These are phyloP conservation scores for Kluyveromyces siamensis DNA, from an alignment of 805 yeast genomes.

Conservation along the genomic window DNA sequence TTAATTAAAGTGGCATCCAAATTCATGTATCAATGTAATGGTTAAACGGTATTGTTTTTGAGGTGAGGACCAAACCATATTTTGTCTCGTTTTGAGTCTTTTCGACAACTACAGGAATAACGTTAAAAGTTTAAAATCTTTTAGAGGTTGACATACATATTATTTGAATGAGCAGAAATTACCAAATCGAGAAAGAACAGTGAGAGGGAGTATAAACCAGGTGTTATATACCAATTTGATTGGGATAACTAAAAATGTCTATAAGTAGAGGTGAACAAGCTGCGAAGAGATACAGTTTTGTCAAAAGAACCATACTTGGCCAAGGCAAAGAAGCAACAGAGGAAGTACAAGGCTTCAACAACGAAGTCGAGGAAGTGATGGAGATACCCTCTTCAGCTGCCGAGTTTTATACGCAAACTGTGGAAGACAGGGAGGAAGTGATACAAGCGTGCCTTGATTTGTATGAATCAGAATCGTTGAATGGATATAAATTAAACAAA, in stretches of 20 bases:
- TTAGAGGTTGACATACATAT: neutral
- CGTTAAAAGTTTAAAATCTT: neutral
- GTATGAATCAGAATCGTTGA: constrained; percentile 2
- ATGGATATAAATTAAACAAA: constrained; percentile 10
- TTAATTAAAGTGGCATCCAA: neutral
- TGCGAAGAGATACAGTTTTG: constrained; percentile 7
- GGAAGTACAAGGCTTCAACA: neutral
- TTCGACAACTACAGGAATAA: neutral
- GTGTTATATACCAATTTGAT: neutral
- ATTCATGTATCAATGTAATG: neutral
- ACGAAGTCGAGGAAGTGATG: constrained; percentile 6
- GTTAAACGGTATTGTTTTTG: neutral
- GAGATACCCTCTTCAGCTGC: constrained; percentile 13
- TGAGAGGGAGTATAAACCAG: neutral
- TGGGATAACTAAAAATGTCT: neutral
- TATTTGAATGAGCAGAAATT: neutral
- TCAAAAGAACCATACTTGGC: constrained; percentile 14
- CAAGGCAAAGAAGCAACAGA: constrained; percentile 13
- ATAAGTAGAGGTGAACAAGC: neutral
- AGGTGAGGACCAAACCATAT: neutral
- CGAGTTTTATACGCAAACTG: constrained; percentile 24
- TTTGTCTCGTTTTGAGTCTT: neutral
- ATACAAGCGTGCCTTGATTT: constrained; percentile 14
- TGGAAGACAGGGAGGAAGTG: constrained; percentile 18
- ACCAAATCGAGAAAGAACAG: neutral